phyloP scores from a whole-genome alignment of 2,329 filamentous ascomycete species.

The Elsinoe batatas region DNA sequence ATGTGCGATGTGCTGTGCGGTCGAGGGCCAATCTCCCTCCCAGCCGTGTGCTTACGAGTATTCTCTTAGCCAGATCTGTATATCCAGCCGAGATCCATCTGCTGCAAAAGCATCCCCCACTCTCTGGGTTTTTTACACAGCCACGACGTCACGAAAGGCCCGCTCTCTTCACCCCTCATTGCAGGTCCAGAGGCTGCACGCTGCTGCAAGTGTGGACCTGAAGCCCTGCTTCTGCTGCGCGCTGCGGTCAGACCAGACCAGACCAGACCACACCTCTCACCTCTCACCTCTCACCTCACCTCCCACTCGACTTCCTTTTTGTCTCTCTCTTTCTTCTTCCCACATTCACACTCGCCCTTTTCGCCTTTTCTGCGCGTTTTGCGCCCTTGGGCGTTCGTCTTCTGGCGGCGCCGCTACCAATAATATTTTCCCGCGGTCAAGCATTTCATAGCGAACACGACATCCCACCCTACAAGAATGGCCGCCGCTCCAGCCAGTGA shows the following conservation, averaged over 20 bases:
- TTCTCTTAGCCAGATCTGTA: not conserved
- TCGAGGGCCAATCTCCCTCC: not conserved
- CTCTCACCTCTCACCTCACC: too few species aligned
- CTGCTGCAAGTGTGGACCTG: not conserved
- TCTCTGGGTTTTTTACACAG: not conserved
- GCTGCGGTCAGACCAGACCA: slow-evolving; percentile 3
- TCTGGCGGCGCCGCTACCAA: slow-evolving; percentile 1
- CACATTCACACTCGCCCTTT: not conserved
- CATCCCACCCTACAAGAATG: not conserved
- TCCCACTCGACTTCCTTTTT: not conserved
- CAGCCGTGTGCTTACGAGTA: not conserved
- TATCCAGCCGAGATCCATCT: not conserved
- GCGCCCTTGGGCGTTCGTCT: slow-evolving; percentile 7
- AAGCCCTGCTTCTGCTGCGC: not conserved
- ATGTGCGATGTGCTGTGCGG: not conserved
- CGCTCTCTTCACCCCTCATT: not conserved
- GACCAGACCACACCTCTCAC: slow-evolving; percentile 4
- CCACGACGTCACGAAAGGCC: not conserved
- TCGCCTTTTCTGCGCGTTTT: not conserved
- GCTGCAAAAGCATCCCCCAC: not conserved
- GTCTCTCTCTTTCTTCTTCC: not conserved
- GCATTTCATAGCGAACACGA: not conserved
- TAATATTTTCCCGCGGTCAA: not conserved
- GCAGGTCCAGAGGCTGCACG: not conserved
- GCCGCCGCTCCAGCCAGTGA: not conserved